Evolutionary conservation across 2,329 filamentous ascomycete species (phyloP).

Genomic region (Colletotrichum endophyticum): DNA sequence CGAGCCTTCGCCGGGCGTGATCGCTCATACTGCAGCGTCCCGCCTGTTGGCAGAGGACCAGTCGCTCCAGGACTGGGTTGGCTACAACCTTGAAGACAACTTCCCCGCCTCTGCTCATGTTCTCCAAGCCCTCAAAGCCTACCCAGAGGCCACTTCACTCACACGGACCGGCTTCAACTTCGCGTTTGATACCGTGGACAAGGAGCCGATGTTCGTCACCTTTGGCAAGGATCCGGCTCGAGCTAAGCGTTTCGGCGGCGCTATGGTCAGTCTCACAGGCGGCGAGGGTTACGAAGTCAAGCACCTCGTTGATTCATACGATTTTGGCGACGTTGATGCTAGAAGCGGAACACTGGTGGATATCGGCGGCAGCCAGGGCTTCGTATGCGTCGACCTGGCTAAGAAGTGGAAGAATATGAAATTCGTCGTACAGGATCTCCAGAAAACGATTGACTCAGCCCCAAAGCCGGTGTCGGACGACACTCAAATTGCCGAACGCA

Average conservation of each 20-base stretch:
- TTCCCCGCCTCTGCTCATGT: conserved; percentile 54
- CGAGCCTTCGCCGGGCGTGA: conserved; percentile 52
- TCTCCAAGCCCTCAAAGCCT: conserved; percentile 44
- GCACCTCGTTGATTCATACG: conserved; percentile 58
- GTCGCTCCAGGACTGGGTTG: conserved; percentile 57
- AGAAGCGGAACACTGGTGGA: conserved; percentile 58
- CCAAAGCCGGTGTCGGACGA: conserved; percentile 17
- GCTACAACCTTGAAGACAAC: conserved; percentile 59
- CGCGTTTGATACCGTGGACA: conserved; percentile 53
- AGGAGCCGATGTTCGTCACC: conserved; percentile 59
- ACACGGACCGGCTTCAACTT: conserved; percentile 56
- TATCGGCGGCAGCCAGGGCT: conserved; percentile 63
- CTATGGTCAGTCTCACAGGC: conserved; percentile 59
- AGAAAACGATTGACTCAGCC: conserved; percentile 19
- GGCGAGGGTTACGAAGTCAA: conserved; percentile 61
- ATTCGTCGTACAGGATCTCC: conserved; percentile 37
- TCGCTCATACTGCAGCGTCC: conserved; percentile 62
- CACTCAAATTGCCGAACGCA: conserved; percentile 10
- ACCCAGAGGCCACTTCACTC: conserved; percentile 54
- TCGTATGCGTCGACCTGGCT: conserved; percentile 61
- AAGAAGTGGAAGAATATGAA: conserved; percentile 43
- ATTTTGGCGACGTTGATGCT: conserved; percentile 53
- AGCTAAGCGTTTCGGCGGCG: conserved; percentile 56
- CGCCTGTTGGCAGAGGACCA: conserved; percentile 53
- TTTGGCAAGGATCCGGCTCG: conserved; percentile 52